Conservation (phyloP, 2,329 filamentous ascomycete species). For the Microthyrium microscopicum region DNA sequence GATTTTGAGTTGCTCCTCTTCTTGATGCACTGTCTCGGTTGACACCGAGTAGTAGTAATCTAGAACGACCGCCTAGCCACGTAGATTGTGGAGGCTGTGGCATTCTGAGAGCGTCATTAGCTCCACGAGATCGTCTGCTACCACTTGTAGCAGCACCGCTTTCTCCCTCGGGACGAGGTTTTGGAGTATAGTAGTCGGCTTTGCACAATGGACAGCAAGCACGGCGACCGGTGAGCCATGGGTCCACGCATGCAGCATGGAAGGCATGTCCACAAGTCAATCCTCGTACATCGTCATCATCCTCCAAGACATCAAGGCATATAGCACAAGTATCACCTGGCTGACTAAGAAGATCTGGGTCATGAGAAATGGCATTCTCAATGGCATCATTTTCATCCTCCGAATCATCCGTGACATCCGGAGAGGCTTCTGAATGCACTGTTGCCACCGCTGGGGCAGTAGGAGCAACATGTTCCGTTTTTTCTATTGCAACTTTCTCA, state of each 20-base stretch:
- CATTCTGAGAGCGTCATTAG: slow-evolving; percentile 3
- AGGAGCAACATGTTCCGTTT: slow-evolving; percentile 1
- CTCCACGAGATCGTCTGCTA: slow-evolving; percentile 1
- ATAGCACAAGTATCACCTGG: slow-evolving; percentile 92
- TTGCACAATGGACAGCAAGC: slow-evolving; percentile 97
- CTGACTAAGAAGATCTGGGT: slow-evolving; percentile 62
- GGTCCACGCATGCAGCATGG: slow-evolving; percentile 88
- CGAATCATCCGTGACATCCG: slow-evolving; percentile 35
- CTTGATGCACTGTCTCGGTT: not conserved
- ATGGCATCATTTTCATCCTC: slow-evolving; percentile 70
- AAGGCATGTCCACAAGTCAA: slow-evolving; percentile 95
- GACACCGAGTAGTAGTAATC: not conserved
- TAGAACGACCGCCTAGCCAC: slow-evolving; percentile 5
- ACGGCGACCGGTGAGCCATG: slow-evolving; percentile 85
- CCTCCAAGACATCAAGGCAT: slow-evolving; percentile 84
- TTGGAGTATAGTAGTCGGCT: slow-evolving; percentile 91
- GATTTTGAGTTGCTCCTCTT: not conserved
- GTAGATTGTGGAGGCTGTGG: slow-evolving; percentile 5
- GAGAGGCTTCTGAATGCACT: slow-evolving; percentile 15
- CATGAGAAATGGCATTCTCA: slow-evolving; percentile 60
- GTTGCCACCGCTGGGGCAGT: not conserved
- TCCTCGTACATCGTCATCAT: slow-evolving; percentile 88
- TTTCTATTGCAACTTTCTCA: slow-evolving; percentile 16
- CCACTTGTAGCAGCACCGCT: not conserved
- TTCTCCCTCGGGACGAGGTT: slow-evolving; percentile 53